These are phyloP conservation scores for Vigna nakashimae DNA, from an alignment of 306 rosid species.

Conservation along the genomic window DNA sequence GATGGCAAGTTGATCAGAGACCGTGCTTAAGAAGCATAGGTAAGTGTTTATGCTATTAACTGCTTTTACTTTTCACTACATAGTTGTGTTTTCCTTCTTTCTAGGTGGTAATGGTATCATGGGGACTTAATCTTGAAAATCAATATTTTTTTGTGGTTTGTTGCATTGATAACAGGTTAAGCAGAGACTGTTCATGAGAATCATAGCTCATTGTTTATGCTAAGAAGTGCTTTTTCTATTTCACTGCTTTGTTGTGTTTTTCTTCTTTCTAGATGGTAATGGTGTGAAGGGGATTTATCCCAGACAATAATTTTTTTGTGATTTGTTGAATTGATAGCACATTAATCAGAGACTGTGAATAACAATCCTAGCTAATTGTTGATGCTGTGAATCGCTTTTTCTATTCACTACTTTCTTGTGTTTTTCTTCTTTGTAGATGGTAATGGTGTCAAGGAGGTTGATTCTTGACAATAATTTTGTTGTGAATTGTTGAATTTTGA, in stretches of 20 bases:
- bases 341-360: conserved; percentile 39
- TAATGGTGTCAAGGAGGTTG: neutral
- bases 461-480: conserved; percentile 25
- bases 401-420: conserved; percentile 37
- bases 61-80: conserved; percentile 51
- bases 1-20: neutral
- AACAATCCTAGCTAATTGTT: conserved; percentile 10
- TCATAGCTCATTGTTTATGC: conserved; percentile 7
- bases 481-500: conserved; percentile 33
- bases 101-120: neutral
- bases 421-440: neutral
- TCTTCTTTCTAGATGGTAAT: neutral
- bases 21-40: neutral
- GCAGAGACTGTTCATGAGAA: neutral
- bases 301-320: conserved; percentile 21
- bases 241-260: neutral
- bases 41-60: conserved; percentile 40
- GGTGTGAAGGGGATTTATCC: neutral
- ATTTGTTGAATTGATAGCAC: conserved; percentile 42
- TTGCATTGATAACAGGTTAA: neutral
- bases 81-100: neutral
- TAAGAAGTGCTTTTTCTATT: conserved; percentile 58
- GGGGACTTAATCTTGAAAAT: conserved; percentile 14
- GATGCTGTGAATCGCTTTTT: conserved; percentile 72
- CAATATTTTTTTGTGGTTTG: neutral